A percentile compares a stretch with the other conserved stretches of the same genome.
phyloP scores from a whole-genome alignment of 192 early-diverging fungal genomes.

The Chytriomyces hyalinus region DNA sequence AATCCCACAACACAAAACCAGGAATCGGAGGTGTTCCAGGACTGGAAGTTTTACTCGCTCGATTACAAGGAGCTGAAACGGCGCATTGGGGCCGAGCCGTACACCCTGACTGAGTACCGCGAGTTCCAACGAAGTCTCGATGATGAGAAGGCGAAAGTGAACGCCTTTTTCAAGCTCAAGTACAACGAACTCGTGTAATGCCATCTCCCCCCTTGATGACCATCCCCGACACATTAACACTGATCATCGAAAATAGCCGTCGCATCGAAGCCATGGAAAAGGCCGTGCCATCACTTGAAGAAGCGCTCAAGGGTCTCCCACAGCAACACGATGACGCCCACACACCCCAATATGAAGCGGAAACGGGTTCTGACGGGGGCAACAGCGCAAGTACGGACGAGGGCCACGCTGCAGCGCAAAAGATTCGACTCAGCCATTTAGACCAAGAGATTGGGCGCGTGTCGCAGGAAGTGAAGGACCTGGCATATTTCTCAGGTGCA shows the following conservation, averaged over 20 bases:
- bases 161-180: slow-evolving; percentile 38
- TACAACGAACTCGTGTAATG: slow-evolving; percentile 25
- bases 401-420: slow-evolving; percentile 6
- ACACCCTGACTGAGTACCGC: slow-evolving; percentile 27
- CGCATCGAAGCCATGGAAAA: slow-evolving; percentile 21
- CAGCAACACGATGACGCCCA: slow-evolving; percentile 10
- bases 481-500: slow-evolving; percentile 35
- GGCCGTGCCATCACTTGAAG: slow-evolving; percentile 22
- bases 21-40: slow-evolving; percentile 29
- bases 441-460: slow-evolving; percentile 31
- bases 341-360: slow-evolving; percentile 11
- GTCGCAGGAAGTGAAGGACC: slow-evolving; percentile 37
- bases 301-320: slow-evolving; percentile 4
- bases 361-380: slow-evolving; percentile 16
- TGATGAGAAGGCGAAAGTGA: slow-evolving; percentile 31
- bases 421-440: slow-evolving; percentile 25
- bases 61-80: slow-evolving; percentile 40
- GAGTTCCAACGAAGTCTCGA: slow-evolving; percentile 28
- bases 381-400: slow-evolving; percentile 5
- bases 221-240: neutral
- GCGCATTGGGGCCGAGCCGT: slow-evolving; percentile 28
- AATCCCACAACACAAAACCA: neutral
- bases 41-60: slow-evolving; percentile 40
- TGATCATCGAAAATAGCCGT: neutral
- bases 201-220: neutral